Conservation (phyloP, 2,329 filamentous ascomycete genomes). For the Fusarium tuaranense region DNA sequence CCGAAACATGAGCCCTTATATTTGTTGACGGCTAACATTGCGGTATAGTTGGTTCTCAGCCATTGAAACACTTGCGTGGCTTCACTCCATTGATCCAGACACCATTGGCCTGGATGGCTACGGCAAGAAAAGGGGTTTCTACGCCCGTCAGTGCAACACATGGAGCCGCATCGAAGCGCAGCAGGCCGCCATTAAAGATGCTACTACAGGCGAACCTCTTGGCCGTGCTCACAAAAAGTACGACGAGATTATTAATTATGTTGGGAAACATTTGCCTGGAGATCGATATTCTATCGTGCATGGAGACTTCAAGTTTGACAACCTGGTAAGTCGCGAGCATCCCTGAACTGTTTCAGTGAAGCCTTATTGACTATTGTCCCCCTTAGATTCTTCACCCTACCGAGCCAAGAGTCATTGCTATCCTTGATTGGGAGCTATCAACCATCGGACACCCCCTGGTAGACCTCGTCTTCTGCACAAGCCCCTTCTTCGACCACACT, state of each 20-base stretch:
- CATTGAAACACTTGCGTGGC: slow-evolving; percentile 14
- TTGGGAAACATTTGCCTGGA: not conserved
- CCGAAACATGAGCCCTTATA: too few species aligned
- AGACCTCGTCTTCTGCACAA: slow-evolving; percentile 8
- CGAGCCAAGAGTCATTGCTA: slow-evolving; percentile 15
- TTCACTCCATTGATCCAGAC: slow-evolving; percentile 13
- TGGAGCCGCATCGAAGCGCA: slow-evolving; percentile 13
- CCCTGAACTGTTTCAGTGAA: too few species aligned
- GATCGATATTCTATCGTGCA: slow-evolving; percentile 18
- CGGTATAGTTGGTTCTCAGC: slow-evolving; percentile 6
- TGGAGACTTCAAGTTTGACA: slow-evolving; percentile 28
- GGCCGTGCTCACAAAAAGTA: slow-evolving; percentile 10
- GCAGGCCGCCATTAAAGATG: slow-evolving; percentile 3
- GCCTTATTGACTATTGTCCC: too few species aligned
- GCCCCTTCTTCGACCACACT: too few species aligned
- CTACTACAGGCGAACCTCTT: not conserved
- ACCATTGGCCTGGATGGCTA: slow-evolving; percentile 3
- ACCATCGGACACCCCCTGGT: slow-evolving; percentile 21
- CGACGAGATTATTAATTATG: not conserved
- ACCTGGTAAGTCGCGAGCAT: slow-evolving; percentile 1
- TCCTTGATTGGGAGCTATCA: slow-evolving; percentile 23
- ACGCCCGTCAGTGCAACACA: slow-evolving; percentile 17
- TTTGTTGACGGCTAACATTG: too few species aligned
- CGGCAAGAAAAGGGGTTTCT: slow-evolving; percentile 9
- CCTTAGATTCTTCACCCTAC: slow-evolving; percentile 18